Base-by-base conservation (phyloP, 1,284 basidiomycete genomes). In the Tylopilus sp. region DNA sequence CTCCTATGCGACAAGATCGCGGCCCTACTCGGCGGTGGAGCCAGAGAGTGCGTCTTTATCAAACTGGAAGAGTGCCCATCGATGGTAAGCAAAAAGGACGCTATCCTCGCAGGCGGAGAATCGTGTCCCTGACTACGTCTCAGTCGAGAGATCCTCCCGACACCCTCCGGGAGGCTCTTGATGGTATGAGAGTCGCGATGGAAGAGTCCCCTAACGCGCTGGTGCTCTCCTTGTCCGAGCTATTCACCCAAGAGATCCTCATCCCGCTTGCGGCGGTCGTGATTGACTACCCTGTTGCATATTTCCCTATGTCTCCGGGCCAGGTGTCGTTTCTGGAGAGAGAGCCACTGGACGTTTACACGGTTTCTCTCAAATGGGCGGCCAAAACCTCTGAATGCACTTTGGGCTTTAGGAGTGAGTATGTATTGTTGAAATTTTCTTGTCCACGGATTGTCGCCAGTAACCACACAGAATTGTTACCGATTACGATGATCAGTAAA, bases 251-350 rank as follows among this genome's bases (percentile, higher is more conserved):
- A 44, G 53, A 58, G 26, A 41, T 48, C 31, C 58, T 72, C 13
- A 61, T 82, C 34, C 74, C 79, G 29, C 65, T 84, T 2, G 77
- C 79, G 9, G 81, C 74, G 4, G 54, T 79, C 26, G 59, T 82
- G 19, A 71, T 83, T 31, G 81, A 81, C 55, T 84, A 82, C 49
- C 75, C 77, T 9, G 70, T 81, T 7, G 79, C 77, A 15, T 82
- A 82, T 51, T 61, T 74, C 21, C 79, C 79, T n/a, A 48, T 55
- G 7, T 61, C 62, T 15, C 40, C 61, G 2, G 54, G 60, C 3
- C 61, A 66, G 33, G 68, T 61, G 2, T 53, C 63, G 7, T 78
- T 76, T 57, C 66, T 82, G 19, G 59, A 61, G 34, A 63, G 70
- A 21, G 69, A 74, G 2, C 57, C 68, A 1, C 65, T 82, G 36